These are phyloP conservation scores for Berberis vulgaris DNA, from an alignment of 164 flowering plant species.

Conservation along the genomic window DNA sequence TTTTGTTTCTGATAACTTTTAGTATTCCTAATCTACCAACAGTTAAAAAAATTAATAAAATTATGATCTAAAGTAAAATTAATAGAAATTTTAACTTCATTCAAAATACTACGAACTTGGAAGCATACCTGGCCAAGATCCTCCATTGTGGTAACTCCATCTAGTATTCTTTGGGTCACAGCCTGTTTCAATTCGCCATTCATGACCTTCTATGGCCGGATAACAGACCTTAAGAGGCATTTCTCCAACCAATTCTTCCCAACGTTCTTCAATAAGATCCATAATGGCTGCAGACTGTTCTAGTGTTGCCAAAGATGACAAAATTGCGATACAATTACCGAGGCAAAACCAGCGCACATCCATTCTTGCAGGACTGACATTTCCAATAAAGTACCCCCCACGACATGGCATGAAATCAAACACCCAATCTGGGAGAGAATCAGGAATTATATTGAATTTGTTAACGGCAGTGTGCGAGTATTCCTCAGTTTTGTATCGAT, in stretches of 20 bases:
- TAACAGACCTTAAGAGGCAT: constrained; percentile 19
- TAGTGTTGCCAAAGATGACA: constrained; percentile 21
- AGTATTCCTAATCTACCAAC: too few species aligned
- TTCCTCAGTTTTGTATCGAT: constrained; percentile 25
- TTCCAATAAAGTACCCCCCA: constrained; percentile 26
- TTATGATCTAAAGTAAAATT: too few species aligned
- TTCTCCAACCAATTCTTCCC: constrained; percentile 22
- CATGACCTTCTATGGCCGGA: constrained; percentile 20
- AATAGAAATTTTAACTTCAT: too few species aligned
- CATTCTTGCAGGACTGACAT: constrained; percentile 25
- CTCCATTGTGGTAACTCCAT: too few species aligned
- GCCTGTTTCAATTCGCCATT: neutral
- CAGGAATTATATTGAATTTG: constrained; percentile 25
- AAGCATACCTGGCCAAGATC: too few species aligned
- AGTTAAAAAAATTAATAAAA: too few species aligned
- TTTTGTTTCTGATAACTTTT: too few species aligned
- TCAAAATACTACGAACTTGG: too few species aligned
- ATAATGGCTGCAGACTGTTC: constrained; percentile 23
- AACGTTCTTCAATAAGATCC: constrained; percentile 20
- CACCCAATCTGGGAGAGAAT: constrained; percentile 27
- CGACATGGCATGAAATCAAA: constrained; percentile 25
- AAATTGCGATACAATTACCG: constrained; percentile 23
- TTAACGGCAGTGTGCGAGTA: constrained; percentile 26
- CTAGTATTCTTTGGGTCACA: too few species aligned
- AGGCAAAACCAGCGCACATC: constrained; percentile 26